These are phyloP conservation scores for Fusarium dimerum DNA, from an alignment of 2,329 filamentous ascomycete genomes.

Conservation along the genomic window DNA sequence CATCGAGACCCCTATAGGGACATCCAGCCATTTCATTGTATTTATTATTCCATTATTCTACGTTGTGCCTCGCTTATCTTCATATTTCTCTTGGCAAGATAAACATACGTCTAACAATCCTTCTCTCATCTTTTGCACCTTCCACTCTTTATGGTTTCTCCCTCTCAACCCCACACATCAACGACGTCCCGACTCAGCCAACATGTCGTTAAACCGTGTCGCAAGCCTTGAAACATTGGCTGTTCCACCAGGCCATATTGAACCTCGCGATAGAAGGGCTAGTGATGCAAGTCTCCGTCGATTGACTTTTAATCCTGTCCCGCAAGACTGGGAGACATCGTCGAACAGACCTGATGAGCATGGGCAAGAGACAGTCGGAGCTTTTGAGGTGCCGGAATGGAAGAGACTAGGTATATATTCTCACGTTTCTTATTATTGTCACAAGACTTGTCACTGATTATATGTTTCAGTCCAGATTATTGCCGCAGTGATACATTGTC, in stretches of 20 bases:
- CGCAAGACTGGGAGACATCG: slow-evolving; percentile 51
- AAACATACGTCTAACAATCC: not conserved
- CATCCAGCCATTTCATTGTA: too few species aligned
- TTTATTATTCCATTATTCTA: too few species aligned
- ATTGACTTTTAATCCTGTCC: slow-evolving; percentile 56
- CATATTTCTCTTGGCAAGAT: not conserved
- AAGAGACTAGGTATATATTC: slow-evolving; percentile 49
- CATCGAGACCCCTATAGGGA: too few species aligned
- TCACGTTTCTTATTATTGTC: too few species aligned
- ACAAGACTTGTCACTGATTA: not conserved
- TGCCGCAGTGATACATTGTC: slow-evolving; percentile 48
- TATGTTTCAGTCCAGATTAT: slow-evolving; percentile 30
- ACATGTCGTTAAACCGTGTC: slow-evolving; percentile 56
- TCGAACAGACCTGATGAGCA: slow-evolving; percentile 39
- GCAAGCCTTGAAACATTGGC: slow-evolving; percentile 54
- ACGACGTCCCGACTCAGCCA: not conserved
- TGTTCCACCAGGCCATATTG: slow-evolving; percentile 28
- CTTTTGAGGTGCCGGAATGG: slow-evolving; percentile 57
- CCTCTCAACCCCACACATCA: slow-evolving; percentile 1
- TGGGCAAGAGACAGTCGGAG: slow-evolving; percentile 47
- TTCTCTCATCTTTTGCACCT: not conserved
- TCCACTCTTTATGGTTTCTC: not conserved
- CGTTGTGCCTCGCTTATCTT: not conserved
- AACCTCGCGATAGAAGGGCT: slow-evolving; percentile 34
- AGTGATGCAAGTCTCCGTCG: slow-evolving; percentile 50